Conservation (phyloP, 208 protist species). For the Leishmania mexicana region DNA sequence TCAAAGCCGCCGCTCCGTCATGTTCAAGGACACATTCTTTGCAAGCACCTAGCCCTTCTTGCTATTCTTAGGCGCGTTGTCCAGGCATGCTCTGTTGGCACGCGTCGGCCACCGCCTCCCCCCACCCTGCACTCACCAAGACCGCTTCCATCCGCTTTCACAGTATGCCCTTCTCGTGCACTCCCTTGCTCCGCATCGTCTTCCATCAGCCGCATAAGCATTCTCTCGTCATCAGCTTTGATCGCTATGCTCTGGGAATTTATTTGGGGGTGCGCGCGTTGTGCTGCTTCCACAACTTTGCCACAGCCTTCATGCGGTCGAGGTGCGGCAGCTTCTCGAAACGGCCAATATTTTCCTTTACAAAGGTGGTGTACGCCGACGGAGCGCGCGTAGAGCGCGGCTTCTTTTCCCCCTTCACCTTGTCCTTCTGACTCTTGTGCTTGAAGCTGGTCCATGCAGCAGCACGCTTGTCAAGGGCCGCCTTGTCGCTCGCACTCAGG, state of each 20-base stretch:
- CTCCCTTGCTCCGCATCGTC: not conserved
- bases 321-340: constrained; percentile 73
- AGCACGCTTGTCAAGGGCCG: constrained; percentile 68
- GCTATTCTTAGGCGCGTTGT: not conserved
- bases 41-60: not conserved
- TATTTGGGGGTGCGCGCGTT: constrained; percentile 31
- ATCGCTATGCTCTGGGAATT: not conserved
- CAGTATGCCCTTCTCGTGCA: not conserved
- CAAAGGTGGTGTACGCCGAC: constrained; percentile 71
- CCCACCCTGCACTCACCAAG: not conserved
- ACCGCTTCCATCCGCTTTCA: not conserved
- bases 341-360: constrained; percentile 78
- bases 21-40: not conserved
- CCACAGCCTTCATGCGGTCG: constrained; percentile 83
- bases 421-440: constrained; percentile 20
- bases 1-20: not conserved
- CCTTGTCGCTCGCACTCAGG: constrained; percentile 57
- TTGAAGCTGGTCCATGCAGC: constrained; percentile 34
- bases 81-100: not conserved
- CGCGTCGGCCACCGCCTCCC: not conserved
- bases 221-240: not conserved
- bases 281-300: constrained; percentile 88
- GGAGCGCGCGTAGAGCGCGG: constrained; percentile 24
- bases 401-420: constrained; percentile 35
- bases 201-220: not conserved